Evolutionary conservation across 345 rosid species (phyloP).

Genomic region (Acer saccharum): DNA sequence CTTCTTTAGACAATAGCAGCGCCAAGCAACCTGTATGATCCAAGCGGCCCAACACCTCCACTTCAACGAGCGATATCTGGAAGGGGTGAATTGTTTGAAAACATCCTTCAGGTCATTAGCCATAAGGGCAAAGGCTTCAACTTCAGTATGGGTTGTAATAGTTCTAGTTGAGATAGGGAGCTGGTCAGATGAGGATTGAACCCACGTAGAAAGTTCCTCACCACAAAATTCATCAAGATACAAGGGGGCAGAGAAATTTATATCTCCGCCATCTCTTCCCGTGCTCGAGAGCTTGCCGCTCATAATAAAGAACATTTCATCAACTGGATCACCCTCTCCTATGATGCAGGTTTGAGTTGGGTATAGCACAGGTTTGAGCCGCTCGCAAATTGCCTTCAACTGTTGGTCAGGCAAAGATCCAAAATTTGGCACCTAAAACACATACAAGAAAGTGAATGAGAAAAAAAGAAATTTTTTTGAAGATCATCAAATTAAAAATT

Average conservation of each 20-base stretch:
- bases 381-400: neutral
- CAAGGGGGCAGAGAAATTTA: too few species aligned
- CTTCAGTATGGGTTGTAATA: neutral
- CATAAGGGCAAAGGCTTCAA: neutral
- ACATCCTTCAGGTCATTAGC: neutral
- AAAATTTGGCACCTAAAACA: neutral
- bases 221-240: neutral
- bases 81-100: conserved; percentile 4
- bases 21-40: neutral
- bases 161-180: neutral
- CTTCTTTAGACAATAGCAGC: conserved; percentile 29
- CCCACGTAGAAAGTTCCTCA: neutral
- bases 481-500: neutral
- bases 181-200: neutral
- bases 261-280: neutral
- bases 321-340: neutral
- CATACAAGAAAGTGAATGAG: neutral
- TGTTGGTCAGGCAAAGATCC: neutral
- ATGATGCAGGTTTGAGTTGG: neutral
- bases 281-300: neutral
- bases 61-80: conserved; percentile 41
- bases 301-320: neutral
- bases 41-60: conserved; percentile 38
- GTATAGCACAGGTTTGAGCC: neutral
- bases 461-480: too few species aligned